A percentile compares a stretch with the other conserved stretches of the same genome.
Evolutionary conservation across 495 filamentous ascomycete species (phyloP).

Genomic region (Penicillium pulvis): DNA sequence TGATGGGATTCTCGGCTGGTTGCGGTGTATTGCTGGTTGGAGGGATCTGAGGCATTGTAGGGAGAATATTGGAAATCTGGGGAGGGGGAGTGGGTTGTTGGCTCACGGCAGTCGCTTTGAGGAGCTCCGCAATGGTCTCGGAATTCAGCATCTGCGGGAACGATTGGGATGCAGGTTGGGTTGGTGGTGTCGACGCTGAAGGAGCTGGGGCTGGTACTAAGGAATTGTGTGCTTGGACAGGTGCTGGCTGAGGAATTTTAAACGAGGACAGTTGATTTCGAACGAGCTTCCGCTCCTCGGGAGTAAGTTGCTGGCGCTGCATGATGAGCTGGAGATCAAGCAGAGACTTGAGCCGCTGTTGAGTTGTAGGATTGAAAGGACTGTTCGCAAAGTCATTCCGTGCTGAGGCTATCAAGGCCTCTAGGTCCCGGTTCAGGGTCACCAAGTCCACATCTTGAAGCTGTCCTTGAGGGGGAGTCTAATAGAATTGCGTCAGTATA

Average conservation of each 20-base stretch:
- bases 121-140: slow-evolving; percentile 51
- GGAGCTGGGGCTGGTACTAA: slow-evolving; percentile 28
- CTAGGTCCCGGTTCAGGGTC: slow-evolving; percentile 78
- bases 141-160: slow-evolving; percentile 49
- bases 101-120: slow-evolving; percentile 49
- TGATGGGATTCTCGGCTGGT: slow-evolving; percentile 44
- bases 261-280: slow-evolving; percentile 77
- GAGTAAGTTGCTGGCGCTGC: slow-evolving; percentile 73
- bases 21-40: slow-evolving; percentile 35
- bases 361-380: slow-evolving; percentile 69
- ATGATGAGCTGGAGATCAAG: slow-evolving; percentile 83
- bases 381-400: slow-evolving; percentile 71
- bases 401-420: slow-evolving; percentile 67
- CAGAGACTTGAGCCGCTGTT: slow-evolving; percentile 80
- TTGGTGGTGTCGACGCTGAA: slow-evolving; percentile 31
- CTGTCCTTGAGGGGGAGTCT: slow-evolving; percentile 41
- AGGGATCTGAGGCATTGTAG: slow-evolving; percentile 26
- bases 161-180: slow-evolving; percentile 39
- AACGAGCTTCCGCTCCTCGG: slow-evolving; percentile 77
- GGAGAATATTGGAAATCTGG: slow-evolving; percentile 31
- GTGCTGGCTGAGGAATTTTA: slow-evolving; percentile 37
- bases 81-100: slow-evolving; percentile 45
- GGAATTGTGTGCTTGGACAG: slow-evolving; percentile 24
- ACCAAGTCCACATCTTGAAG: slow-evolving; percentile 55
- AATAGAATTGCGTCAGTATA: slow-evolving; percentile 9